phyloP scores from a whole-genome alignment of 1,284 basidiomycete species.

The Fomitopsis pinicola region DNA sequence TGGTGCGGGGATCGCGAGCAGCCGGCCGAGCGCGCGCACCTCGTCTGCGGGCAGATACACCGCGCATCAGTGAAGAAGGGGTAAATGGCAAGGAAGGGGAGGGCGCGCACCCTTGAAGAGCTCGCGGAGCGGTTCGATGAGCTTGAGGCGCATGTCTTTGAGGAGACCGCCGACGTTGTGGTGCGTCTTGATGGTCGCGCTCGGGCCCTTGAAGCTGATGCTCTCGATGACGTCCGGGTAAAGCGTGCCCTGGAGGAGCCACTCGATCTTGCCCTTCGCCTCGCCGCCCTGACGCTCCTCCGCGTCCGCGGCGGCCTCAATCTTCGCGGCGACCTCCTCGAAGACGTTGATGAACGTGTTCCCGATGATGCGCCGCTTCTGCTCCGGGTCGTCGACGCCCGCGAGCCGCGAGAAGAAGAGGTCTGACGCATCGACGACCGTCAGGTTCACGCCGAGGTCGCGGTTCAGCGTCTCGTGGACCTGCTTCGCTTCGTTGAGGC shows the following conservation, averaged over 20 bases:
- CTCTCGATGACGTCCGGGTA: slow-evolving; percentile 99
- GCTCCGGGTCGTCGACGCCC: slow-evolving; percentile 93
- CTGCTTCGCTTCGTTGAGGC: slow-evolving; percentile 87
- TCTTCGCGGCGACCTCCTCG: slow-evolving; percentile 87
- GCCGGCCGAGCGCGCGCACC: slow-evolving; percentile 88
- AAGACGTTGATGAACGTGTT: slow-evolving; percentile 99
- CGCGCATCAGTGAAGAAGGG: background rate
- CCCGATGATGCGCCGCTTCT: slow-evolving; percentile 98
- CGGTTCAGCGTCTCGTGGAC: slow-evolving; percentile 95
- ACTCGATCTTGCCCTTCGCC: slow-evolving; percentile 90
- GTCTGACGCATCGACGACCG: slow-evolving; percentile 93
- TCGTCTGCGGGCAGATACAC: slow-evolving; percentile 61
- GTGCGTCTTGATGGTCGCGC: slow-evolving; percentile 99
- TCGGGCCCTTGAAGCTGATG: slow-evolving; percentile 99
- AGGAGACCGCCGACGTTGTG: slow-evolving; percentile 98
- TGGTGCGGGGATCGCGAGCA: slow-evolving; percentile 89
- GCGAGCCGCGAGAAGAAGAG: slow-evolving; percentile 89
- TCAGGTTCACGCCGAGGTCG: slow-evolving; percentile 95
- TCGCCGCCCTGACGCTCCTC: slow-evolving; percentile 65
- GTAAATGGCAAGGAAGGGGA: background rate
- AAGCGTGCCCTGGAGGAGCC: slow-evolving; percentile 96
- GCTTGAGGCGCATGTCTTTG: slow-evolving; percentile 98
- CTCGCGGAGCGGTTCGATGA: slow-evolving; percentile 97
- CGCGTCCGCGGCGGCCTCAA: slow-evolving; percentile 82
- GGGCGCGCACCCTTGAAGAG: slow-evolving; percentile 84